Evolutionary conservation across 176 grass and related monocot species (phyloP), one percentile per base, ranked within the genome.

Genomic region (Paspalum vaginatum): DNA sequence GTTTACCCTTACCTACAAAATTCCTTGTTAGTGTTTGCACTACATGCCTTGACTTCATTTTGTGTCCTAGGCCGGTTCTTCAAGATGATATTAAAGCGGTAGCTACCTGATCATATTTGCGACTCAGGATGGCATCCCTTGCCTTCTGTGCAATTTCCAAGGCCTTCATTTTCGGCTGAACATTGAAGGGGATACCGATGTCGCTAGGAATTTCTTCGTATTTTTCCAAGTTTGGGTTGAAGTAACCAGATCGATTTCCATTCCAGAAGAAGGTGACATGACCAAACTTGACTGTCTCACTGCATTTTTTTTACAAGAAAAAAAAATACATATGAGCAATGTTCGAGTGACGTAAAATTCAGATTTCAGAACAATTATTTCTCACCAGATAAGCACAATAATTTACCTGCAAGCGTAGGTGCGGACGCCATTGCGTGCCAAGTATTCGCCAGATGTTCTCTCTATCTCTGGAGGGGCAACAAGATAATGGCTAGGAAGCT

Each of bases 221-320:
- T 44, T 89, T 87, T 70, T 99, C 92, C 72, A 91, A 65, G 15
- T 83, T 68, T 17, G 84, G 62, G 27, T 99, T 79, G 76, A 99
- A 99, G 71, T 85, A 99, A 25, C 96, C 96, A 13, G 96, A 95
- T n/a, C 96, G 96, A 67, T 99, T 99, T 6, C 96, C 92, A 4
- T 99, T 99, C 96, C 96, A 95, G 85, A 99, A 99, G 48, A 99
- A 99, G 5, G 96, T 95, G 67, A 95, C 96, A 74, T 99, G 92
- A 11, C 92, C 92, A 91, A 99, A 99, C 62, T 99, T 95, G 14
- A 99, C 90, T 0, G 96, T 99, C 73, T 95, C 96, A 74, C 92
- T 95, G 90, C 51, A 66, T 26, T 84, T 60, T 26, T 84, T 60
- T 51, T 46, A 70, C 15, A 81, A 21, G 20, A 24, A 26, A 51